phyloP scores from a whole-genome alignment of 108 stramenopile species.

The Cyclostephanos tholiformis region DNA sequence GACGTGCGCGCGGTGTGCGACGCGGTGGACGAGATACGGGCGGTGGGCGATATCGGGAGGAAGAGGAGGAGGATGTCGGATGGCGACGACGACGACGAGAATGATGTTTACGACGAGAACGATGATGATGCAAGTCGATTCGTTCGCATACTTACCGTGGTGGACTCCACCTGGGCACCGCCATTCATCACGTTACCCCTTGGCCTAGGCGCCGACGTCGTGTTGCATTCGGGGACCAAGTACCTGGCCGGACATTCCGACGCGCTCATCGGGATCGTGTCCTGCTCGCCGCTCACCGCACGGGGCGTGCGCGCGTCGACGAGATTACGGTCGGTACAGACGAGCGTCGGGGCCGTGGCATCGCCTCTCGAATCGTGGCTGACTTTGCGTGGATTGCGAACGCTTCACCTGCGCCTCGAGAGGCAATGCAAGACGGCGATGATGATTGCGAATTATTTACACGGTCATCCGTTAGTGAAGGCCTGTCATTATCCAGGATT shows the following conservation, averaged over 20 bases:
- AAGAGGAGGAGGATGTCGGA: not conserved
- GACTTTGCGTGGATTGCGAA: slow-evolving; percentile 83
- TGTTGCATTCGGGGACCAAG: slow-evolving; percentile 87
- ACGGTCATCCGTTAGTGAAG: slow-evolving; percentile 48
- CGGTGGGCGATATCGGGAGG: no score
- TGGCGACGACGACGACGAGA: no score
- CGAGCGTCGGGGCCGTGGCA: slow-evolving; percentile 70
- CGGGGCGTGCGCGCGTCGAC: slow-evolving; percentile 53
- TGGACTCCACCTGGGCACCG: slow-evolving; percentile 89
- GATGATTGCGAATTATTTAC: slow-evolving; percentile 59
- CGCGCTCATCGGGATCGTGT: slow-evolving; percentile 74
- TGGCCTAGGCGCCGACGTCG: slow-evolving; percentile 74
- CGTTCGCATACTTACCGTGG: slow-evolving; percentile 62
- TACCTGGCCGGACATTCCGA: slow-evolving; percentile 92
- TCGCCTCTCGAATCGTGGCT: slow-evolving; percentile 88
- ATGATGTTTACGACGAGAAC: not conserved
- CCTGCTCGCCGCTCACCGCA: slow-evolving; percentile 59
- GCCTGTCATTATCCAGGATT: slow-evolving; percentile 93
- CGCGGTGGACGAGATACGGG: slow-evolving; percentile 17
- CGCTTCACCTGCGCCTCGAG: slow-evolving; percentile 77
- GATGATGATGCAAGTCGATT: not conserved
- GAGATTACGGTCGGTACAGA: slow-evolving; percentile 53
- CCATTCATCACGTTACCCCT: slow-evolving; percentile 67
- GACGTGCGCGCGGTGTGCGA: slow-evolving; percentile 68
- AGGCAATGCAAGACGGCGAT: slow-evolving; percentile 70